Conservation (phyloP, 257 asterid species). For the Penstemon newberryi region DNA sequence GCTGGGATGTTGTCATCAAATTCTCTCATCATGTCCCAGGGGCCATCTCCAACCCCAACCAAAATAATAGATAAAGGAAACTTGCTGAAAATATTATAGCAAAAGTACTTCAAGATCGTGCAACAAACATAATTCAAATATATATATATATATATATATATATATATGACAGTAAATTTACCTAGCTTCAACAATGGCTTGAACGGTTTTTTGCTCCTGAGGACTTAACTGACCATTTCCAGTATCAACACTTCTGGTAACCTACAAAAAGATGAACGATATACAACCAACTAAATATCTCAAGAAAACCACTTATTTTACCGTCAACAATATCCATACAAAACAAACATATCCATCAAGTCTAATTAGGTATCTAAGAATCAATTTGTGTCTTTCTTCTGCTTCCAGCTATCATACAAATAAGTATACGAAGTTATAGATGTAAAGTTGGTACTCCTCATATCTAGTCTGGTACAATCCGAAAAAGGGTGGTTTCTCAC, state of each 20-base stretch:
- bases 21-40: slow-evolving; percentile 94
- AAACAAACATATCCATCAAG: neutral
- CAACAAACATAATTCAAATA: slow-evolving; percentile 13
- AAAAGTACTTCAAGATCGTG: slow-evolving; percentile 7
- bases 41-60: slow-evolving; percentile 97
- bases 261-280: slow-evolving; percentile 43
- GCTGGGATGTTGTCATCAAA: slow-evolving; percentile 91
- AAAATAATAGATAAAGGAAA: slow-evolving; percentile 75
- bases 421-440: too few relatives aligned
- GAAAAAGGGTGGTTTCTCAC: too few relatives aligned
- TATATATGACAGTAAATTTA: slow-evolving; percentile 18
- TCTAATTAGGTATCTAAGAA: neutral
- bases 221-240: slow-evolving; percentile 77
- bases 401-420: too few relatives aligned
- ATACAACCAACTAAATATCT: slow-evolving; percentile 17
- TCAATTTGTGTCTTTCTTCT: too few relatives aligned
- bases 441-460: too few relatives aligned
- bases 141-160: too few relatives aligned
- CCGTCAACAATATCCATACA: neutral
- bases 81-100: slow-evolving; percentile 54
- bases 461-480: too few relatives aligned
- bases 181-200: slow-evolving; percentile 96
- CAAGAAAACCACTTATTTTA: slow-evolving; percentile 9
- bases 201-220: slow-evolving; percentile 86
- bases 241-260: slow-evolving; percentile 93